Evolutionary conservation across 192 early-diverging fungal genomes (phyloP).

Genomic region (Phlyctochytrium planicorne): DNA sequence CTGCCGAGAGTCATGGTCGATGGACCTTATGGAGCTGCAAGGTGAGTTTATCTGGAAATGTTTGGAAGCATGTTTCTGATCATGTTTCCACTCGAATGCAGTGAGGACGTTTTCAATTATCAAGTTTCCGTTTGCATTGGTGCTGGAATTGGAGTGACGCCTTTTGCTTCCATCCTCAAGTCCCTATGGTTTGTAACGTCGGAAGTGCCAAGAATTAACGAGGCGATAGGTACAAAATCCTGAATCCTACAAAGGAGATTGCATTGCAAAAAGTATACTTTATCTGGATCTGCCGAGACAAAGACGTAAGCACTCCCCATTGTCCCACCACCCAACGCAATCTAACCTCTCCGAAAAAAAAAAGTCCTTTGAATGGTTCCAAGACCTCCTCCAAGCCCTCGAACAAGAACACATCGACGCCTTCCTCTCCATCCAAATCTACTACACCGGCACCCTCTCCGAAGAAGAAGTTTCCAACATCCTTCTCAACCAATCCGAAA

Average conservation of each 20-base stretch:
- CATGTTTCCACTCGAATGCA: neutral
- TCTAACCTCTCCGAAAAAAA: neutral
- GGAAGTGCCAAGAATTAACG: slow-evolving; percentile 44
- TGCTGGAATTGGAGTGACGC: slow-evolving; percentile 83
- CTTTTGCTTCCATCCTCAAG: slow-evolving; percentile 71
- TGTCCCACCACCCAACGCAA: neutral
- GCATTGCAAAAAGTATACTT: slow-evolving; percentile 70
- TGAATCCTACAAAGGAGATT: slow-evolving; percentile 31
- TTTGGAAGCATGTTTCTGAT: neutral
- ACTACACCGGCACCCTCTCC: slow-evolving; percentile 67
- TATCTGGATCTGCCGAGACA: slow-evolving; percentile 79
- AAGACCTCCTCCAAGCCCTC: slow-evolving; percentile 66
- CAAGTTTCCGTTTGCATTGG: slow-evolving; percentile 66
- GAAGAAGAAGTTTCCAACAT: slow-evolving; percentile 64
- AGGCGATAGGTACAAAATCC: slow-evolving; percentile 13
- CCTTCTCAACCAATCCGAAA: slow-evolving; percentile 49
- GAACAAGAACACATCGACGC: slow-evolving; percentile 58
- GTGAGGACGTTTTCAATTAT: slow-evolving; percentile 76
- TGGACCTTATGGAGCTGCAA: slow-evolving; percentile 74
- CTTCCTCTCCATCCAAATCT: slow-evolving; percentile 66
- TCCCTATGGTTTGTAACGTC: slow-evolving; percentile 70
- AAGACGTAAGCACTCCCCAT: slow-evolving; percentile 20
- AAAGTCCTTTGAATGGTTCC: slow-evolving; percentile 77
- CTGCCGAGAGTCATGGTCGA: slow-evolving; percentile 64
- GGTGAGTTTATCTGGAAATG: slow-evolving; percentile 1